phyloP scores from a whole-genome alignment of 2,329 filamentous ascomycete species.

The Cladosporium sphaerospermum region DNA sequence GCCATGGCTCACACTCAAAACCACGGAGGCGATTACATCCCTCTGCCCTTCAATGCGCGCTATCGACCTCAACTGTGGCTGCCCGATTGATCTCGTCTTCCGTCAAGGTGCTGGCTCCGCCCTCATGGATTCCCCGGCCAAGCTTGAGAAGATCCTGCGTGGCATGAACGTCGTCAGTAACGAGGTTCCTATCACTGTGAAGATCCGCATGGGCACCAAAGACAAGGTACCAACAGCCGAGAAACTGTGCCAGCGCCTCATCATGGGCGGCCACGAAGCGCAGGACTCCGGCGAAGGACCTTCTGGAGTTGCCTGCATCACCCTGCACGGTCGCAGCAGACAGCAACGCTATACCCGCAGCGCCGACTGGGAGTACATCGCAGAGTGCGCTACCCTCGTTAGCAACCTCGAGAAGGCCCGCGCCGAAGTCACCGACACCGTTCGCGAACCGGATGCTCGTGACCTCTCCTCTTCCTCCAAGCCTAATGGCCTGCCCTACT shows the following conservation, averaged over 20 bases:
- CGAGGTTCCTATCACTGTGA: slow-evolving; percentile 86
- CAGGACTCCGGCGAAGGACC: slow-evolving; percentile 61
- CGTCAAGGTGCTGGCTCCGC: slow-evolving; percentile 83
- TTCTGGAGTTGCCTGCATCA: slow-evolving; percentile 87
- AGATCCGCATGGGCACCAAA: slow-evolving; percentile 86
- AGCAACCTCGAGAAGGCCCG: slow-evolving; percentile 68
- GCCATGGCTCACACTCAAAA: slow-evolving; percentile 83
- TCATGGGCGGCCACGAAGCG: slow-evolving; percentile 70
- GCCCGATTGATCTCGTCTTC: slow-evolving; percentile 91
- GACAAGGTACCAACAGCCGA: slow-evolving; percentile 72
- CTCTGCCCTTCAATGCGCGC: slow-evolving; percentile 78
- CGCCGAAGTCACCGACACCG: slow-evolving; percentile 65
- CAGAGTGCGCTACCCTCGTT: slow-evolving; percentile 79
- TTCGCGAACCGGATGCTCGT: slow-evolving; percentile 67
- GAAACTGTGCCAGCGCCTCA: slow-evolving; percentile 74
- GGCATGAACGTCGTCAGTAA: slow-evolving; percentile 94
- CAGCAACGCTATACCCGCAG: slow-evolving; percentile 89
- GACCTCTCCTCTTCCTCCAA: slow-evolving; percentile 63
- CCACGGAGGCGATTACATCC: slow-evolving; percentile 71
- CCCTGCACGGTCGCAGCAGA: slow-evolving; percentile 84
- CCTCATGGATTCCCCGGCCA: slow-evolving; percentile 78
- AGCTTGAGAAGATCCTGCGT: slow-evolving; percentile 87
- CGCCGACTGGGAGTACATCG: slow-evolving; percentile 95
- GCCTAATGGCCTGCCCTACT: slow-evolving; percentile 56
- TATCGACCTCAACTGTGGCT: slow-evolving; percentile 94